A percentile compares a stretch with the other conserved stretches of the same genome.
Conservation (phyloP, 768 basidiomycete species). For the Coprinopsis strossmayeri region DNA sequence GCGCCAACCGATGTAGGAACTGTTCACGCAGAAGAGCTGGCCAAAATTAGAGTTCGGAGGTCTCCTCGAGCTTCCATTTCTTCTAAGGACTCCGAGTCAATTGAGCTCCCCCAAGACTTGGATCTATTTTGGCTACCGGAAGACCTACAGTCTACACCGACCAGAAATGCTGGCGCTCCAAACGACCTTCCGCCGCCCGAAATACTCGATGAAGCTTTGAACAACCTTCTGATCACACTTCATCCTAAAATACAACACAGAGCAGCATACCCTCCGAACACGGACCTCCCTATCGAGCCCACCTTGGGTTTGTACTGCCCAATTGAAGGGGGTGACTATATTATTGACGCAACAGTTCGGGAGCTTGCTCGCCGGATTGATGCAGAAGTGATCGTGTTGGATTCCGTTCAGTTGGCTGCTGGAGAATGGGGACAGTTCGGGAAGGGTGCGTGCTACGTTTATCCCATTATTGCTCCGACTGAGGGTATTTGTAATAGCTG, state of each 20-base stretch:
- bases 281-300: constrained; percentile 61
- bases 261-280: constrained; percentile 50
- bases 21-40: constrained; percentile 30
- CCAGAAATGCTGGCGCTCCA: constrained; percentile 21
- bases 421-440: constrained; percentile 88
- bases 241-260: constrained; percentile 80
- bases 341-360: constrained; percentile 72
- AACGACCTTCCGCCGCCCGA: constrained; percentile 57
- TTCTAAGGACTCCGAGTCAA: constrained; percentile 32
- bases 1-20: constrained; percentile 16
- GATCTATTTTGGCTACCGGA: constrained; percentile 63
- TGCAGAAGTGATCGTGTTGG: constrained; percentile 80
- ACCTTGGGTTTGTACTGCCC: constrained; percentile 86
- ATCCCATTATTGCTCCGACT: neutral
- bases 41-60: constrained; percentile 38
- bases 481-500: constrained; percentile 40
- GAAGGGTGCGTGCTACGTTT: constrained; percentile 40
- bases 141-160: constrained; percentile 22
- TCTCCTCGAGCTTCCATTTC: constrained; percentile 13
- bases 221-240: constrained; percentile 69
- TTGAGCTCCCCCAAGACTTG: constrained; percentile 49
- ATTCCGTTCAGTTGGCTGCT: constrained; percentile 77
- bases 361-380: constrained; percentile 68
- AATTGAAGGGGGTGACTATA: constrained; percentile 76
- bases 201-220: constrained; percentile 68